Evolutionary conservation across 257 asterid species (phyloP), one percentile per base, ranked within the genome.

Genomic region (Knoxia roxburghii): DNA sequence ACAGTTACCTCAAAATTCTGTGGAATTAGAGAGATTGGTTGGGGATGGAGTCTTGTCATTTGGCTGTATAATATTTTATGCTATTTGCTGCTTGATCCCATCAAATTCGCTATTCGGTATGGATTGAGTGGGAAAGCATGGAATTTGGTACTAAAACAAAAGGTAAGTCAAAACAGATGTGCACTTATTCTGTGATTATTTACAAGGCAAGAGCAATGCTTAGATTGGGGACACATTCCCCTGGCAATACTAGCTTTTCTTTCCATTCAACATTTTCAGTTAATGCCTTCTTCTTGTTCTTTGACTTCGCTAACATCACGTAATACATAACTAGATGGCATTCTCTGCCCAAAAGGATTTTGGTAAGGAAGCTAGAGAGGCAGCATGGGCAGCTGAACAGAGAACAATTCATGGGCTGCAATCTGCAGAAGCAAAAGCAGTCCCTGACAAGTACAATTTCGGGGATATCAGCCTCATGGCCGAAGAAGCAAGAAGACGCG

Each of bases 311-410:
- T 64, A 46, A 24, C 32, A 24, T 62, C 15, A 26, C 49, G 18
- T 58, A 66, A 69, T 17, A 45, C 32, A 8, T 48, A 35, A 5
- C 54, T 68, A 84, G 93, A 82, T 84, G 65, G 93, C 93, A 23
- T 84, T 86, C 77, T 70, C 85, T 14, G 70, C 72, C 21, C 65
- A 66, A 37, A 86, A 82, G 73, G 84, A 84, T 77, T 86, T 82
- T 11, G 96, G 93, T 0, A 82, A 68, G 73, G 93, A 82, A 68
- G 85, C 74, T 24, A 77, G 93, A 1, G 90, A 88, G 65, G 90
- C 87, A 50, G 89, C 89, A 53, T 88, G 93, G 95, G 95, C 91
- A 7, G 68, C 89, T 32, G 86, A 83, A 32, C 95, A 87, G 41
- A 72, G 91, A 20, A 87, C 89, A 3, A 69, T 71, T 33, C 88